These are phyloP conservation scores for Pistacia atlantica DNA, from an alignment of 345 rosid genomes.

Conservation along the genomic window DNA sequence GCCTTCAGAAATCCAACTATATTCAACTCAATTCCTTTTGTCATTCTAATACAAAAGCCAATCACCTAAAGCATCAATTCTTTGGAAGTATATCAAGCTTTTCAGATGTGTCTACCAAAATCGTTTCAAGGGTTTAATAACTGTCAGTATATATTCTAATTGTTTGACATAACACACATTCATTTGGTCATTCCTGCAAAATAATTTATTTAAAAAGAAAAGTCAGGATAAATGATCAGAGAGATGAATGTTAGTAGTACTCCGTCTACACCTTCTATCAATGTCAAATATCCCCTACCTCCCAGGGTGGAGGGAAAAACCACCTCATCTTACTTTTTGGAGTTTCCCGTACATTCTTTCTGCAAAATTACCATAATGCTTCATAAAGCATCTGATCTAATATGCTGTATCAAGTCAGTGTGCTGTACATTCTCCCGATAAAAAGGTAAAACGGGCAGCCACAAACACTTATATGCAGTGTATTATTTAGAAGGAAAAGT, in stretches of 20 bases:
- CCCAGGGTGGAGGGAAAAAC: too few relatives aligned
- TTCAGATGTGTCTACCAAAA: neutral
- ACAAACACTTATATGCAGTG: neutral
- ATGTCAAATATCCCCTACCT: neutral
- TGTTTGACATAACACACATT: slow-evolving; percentile 2
- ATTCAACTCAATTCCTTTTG: neutral
- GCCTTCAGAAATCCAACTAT: neutral
- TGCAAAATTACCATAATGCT: neutral
- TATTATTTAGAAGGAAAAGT: neutral
- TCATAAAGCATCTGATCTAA: slow-evolving; percentile 3
- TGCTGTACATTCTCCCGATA: neutral
- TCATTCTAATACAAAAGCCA: neutral
- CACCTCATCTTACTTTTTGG: neutral
- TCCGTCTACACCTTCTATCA: neutral
- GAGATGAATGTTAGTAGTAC: neutral
- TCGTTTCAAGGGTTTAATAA: neutral
- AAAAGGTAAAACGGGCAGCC: neutral
- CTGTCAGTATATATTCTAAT: neutral
- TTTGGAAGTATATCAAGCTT: neutral
- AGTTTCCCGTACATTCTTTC: neutral
- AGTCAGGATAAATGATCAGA: neutral
- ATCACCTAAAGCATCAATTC: neutral
- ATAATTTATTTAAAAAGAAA: neutral
- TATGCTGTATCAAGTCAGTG: neutral
- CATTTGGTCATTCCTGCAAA: neutral